Evolutionary conservation across 257 asterid genomes (phyloP), one percentile per base, ranked within the genome.

Genomic region (Linderniella brevidens): DNA sequence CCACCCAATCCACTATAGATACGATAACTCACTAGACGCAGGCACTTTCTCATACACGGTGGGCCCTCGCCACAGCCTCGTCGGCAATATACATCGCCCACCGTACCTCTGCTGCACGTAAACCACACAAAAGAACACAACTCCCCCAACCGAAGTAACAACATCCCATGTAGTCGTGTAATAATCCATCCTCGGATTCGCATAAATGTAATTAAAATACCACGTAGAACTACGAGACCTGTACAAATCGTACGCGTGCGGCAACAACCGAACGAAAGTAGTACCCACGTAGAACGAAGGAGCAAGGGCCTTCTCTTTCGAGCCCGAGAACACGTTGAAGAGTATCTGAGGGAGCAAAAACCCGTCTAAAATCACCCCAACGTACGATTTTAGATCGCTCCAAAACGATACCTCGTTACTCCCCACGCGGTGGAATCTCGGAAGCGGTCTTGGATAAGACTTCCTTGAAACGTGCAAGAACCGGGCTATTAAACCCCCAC

Each of bases 91-190:
- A 52, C 76, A 80, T 13, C 66, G 71, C 19, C 95, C 90, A 5
- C 97, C 93, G 58, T 66, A 80, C 37, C 67, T 38, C 57, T 87
- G 97, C 82, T 87, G 97, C 88, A 80, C 67, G 69, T 62, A 80
- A 54, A 80, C 46, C 19, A 87, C 53, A 41, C 49, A 40, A 15
- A 50, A 76, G 43, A 87, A 66, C 1, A 74, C 19, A 39, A 78
- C 51, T 38, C 92, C 93, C 3, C 75, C 78, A 17, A 59, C 58
- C 15, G 77, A 69, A 41, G 82, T 80, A 48, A 68, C 52, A 48
- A 87, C 58, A 60, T 87, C 95, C 95, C 95, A 87, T 11, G 80
- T 50, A 1, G 95, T 80, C 10, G 97, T 80, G 64, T 75, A 87
- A 61, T 58, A 87, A 54, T 80, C 92, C 79, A 66, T 55, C 65